Evolutionary conservation across 2,329 filamentous ascomycete genomes (phyloP), one percentile per base, ranked within the genome.

Genomic region (Eutypa lata): DNA sequence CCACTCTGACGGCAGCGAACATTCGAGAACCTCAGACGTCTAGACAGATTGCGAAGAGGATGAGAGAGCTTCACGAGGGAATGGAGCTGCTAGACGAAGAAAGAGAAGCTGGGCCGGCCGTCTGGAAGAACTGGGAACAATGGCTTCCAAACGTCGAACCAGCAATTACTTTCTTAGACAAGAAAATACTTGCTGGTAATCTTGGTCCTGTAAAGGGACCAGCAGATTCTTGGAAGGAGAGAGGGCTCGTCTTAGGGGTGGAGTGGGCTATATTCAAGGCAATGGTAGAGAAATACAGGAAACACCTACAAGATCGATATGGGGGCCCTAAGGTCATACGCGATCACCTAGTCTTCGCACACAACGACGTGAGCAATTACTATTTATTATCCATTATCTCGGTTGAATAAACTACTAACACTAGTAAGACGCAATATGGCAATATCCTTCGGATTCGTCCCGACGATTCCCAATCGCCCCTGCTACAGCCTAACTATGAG

Each of bases 121-220:
- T 96, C 11, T 96, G 91, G 83, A 86, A 83, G 61, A 97, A 96
- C 66, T 99, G 93, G 93, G 91, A 97, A 68, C 89, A 88, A 66
- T 97, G 92, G 92, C 80, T 92, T 7, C 75, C 83, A 42, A 81
- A 86, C 42, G 87, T 86, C 38, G 76, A 75, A 58, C 81, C 82
- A 63, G 80, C 84, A 49, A 78, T 85, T 13, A 76, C 77, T 11
- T 76, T 73, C 52, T 70, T 84, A 24, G 82, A 85, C 60, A 73
- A 76, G 48, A 82, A 90, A 65, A 76, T 91, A 16, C 66, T 79
- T 22, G 71, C 72, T 4, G 71, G 74, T 14, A 65, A 74, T 19
- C 53, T 57, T 13, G 64, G 65, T 2, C 53, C 65, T 26, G 59
- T 59, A 43, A 62, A 49, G 52, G 66, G 57, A 57, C 68, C 56